Evolutionary conservation across 495 filamentous ascomycete genomes (phyloP), one percentile per base, ranked within the genome.

Genomic region (Neurospora pannonica): DNA sequence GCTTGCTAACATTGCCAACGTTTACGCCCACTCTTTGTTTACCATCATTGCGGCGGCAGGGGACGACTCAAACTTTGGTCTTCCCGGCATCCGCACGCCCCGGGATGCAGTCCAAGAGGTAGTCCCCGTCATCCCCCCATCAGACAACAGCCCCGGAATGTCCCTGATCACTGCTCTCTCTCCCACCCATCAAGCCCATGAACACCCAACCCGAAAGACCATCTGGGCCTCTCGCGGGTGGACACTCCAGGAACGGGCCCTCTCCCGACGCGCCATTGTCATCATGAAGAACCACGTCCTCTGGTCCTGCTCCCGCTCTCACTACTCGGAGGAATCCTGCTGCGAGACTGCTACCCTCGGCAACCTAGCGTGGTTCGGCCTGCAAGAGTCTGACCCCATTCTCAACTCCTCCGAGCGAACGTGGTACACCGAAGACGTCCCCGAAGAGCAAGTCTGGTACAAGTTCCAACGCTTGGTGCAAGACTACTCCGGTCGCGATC

Each of bases 1-100:
- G 72, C 71, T 80, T 5, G 42, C 60, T 3, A 40, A 21, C 42
- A 79, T 81, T 70, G 73, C 72, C 9, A 60, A 79, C 13, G 76
- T 79, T 19, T 81, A 79, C 70, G 71, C 39, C 8, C 72, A 78
- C 60, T 48, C 72, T 0, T 43, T 72, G 5, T 48, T 81, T 0
- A 78, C 78, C 9, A 75, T 81, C 38, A 62, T 75, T 10, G 77
- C 76, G 0, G 79, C 76, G 5, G 24, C 54, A 1, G 54, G 54
- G 1, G 54, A 67, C 54, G 54, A 67, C 1, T 17, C 24, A 0
- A 67, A 67, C 54, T 31, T 31, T 5, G 54, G 54, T 34, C 54
- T 67, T 36, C 54, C 54, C 1, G 54, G 54, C 15, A 67, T 67
- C 15, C 13, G 15, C 0, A 67, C 2, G 6, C 54, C 54, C 24